Evolutionary conservation across 2,329 filamentous ascomycete genomes (phyloP).

Genomic region (Colletotrichum sp.): DNA sequence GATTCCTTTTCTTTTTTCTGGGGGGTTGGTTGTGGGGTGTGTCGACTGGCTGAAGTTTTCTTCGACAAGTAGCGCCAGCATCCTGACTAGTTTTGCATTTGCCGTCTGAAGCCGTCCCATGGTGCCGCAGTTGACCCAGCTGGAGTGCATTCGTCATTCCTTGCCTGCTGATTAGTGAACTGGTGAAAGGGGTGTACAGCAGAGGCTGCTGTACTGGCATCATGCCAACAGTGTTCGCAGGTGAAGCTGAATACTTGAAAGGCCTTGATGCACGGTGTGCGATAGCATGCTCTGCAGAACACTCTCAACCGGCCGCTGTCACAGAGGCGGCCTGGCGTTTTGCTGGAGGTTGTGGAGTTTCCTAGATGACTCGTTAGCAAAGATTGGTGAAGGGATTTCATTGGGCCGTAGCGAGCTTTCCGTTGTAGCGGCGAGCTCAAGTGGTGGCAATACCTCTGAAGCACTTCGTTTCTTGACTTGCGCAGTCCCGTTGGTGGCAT

Average conservation of each 20-base stretch:
- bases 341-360: constrained; percentile 39
- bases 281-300: neutral
- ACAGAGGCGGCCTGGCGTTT: constrained; percentile 48
- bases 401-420: neutral
- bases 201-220: neutral
- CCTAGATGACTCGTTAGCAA: constrained; percentile 29
- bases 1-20: neutral
- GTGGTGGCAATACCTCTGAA: constrained; percentile 42
- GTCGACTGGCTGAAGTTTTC: neutral
- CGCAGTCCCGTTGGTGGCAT: constrained; percentile 40
- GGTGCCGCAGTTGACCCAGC: neutral
- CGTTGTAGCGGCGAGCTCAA: neutral
- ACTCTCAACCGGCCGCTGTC: constrained; percentile 40
- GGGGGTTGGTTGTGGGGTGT: neutral
- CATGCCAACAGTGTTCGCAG: neutral
- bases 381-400: constrained; percentile 49
- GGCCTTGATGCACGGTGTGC: neutral
- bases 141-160: neutral
- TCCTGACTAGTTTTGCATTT: neutral
- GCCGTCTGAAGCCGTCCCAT: neutral
- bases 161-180: constrained; percentile 2
- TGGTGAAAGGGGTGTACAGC: neutral
- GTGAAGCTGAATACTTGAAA: neutral
- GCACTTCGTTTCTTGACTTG: constrained; percentile 54
- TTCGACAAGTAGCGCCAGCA: neutral